A percentile compares a stretch with the other conserved stretches of the same genome.
These are phyloP conservation scores for Teunomyces panamensis DNA, from an alignment of 805 yeast species.

Conservation along the genomic window DNA sequence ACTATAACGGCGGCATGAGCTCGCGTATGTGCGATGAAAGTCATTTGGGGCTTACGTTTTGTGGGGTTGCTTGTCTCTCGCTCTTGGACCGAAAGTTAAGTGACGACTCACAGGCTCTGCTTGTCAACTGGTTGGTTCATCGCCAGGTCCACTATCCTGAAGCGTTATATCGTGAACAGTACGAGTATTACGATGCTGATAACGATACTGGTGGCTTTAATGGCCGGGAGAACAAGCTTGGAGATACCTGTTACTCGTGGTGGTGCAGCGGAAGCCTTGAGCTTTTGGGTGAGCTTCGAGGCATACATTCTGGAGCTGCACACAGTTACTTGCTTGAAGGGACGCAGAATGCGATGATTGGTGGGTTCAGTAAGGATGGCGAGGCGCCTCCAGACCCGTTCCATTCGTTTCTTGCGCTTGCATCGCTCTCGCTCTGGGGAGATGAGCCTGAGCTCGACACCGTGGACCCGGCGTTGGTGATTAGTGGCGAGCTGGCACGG, in stretches of 20 bases:
- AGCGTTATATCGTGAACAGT: conserved; percentile 25
- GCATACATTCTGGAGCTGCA: conserved; percentile 36
- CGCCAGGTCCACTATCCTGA: conserved; percentile 51
- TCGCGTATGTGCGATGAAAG: conserved; percentile 53
- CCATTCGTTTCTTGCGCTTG: conserved; percentile 62
- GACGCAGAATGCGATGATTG: conserved; percentile 62
- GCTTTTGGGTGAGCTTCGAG: conserved; percentile 33
- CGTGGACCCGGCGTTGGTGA: conserved; percentile 6
- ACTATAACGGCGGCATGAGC: conserved; percentile 73
- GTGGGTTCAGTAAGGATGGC: conserved; percentile 76
- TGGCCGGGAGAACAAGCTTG: conserved; percentile 80
- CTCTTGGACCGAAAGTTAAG: conserved; percentile 26
- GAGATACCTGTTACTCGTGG: conserved; percentile 86
- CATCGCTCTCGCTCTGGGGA: conserved; percentile 42
- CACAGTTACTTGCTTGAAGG: conserved; percentile 44
- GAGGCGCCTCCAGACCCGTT: conserved; percentile 67
- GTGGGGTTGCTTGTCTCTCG: conserved; percentile 66
- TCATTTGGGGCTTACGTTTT: conserved; percentile 85
- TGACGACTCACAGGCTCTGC: conserved; percentile 7
- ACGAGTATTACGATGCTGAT: conserved; percentile 35
- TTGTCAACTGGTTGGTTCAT: conserved; percentile 51
- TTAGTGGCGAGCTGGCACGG: conserved; percentile 2
- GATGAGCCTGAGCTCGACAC: not conserved
- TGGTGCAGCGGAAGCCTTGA: conserved; percentile 69
- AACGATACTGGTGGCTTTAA: conserved; percentile 75